Evolutionary conservation across 2,329 filamentous ascomycete genomes (phyloP).

Genomic region (Colletotrichum coccodes): DNA sequence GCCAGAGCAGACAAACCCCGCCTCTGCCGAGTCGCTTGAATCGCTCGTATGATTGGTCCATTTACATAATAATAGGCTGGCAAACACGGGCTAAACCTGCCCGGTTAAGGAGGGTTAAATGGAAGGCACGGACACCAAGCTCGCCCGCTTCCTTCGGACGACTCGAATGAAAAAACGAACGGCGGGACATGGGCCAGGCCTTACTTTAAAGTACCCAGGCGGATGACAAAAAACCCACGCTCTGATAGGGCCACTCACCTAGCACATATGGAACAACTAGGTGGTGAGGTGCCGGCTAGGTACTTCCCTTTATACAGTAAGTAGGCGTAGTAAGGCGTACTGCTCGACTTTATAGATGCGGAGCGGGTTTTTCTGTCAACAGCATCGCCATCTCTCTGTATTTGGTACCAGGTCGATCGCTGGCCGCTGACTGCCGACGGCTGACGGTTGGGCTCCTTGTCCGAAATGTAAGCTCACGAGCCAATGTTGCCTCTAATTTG

Average conservation of each 20-base stretch:
- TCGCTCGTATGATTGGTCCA: neutral
- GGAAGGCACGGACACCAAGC: neutral
- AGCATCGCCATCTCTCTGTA: neutral
- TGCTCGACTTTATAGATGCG: no score
- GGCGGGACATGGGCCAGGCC: slow-evolving; percentile 14
- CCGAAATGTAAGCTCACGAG: neutral
- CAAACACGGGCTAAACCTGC: slow-evolving; percentile 2
- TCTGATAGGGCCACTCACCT: no score
- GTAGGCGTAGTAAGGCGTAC: no score
- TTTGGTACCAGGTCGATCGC: slow-evolving; percentile 18
- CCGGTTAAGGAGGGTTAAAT: neutral
- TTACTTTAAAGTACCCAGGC: neutral
- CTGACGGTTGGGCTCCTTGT: neutral
- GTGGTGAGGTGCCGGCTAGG: no score
- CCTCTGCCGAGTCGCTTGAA: neutral
- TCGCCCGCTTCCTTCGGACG: neutral
- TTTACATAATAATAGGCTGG: neutral
- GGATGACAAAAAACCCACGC: no score
- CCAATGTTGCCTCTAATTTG: neutral
- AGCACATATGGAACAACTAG: no score
- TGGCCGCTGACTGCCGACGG: slow-evolving; percentile 2
- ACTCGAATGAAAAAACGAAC: neutral
- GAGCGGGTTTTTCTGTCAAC: no score
- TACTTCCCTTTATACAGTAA: no score
- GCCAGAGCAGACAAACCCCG: neutral